Evolutionary conservation across 1,284 basidiomycete genomes (phyloP), one percentile per base, ranked within the genome.

Genomic region (Ganoderma meredithae): DNA sequence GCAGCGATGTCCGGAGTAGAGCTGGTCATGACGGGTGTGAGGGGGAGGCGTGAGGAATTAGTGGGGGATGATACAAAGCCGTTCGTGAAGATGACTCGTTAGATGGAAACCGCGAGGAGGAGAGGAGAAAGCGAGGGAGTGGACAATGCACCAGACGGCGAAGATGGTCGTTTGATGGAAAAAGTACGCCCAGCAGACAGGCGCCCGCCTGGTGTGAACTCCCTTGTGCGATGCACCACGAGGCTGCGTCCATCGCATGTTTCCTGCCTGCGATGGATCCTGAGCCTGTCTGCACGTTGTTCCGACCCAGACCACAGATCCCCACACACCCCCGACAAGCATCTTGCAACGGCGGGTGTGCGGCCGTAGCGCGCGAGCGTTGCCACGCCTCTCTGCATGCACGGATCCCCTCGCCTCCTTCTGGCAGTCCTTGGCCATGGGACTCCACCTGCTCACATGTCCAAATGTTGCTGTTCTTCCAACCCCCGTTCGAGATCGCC

Each of bases 1-100:
- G 89, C 83, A 65, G 90, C 88, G 74, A 94, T 87, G 83, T 94
- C 91, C 71, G 92, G 91, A 55, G 86, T 83, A 55, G 82, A 79
- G 74, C 81, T 88, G 76, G 90, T 91, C 92, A 91, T 95, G 86
- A 87, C 87, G 80, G 73, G 67, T 67, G 61, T 47, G 65, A 58
- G 44, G 64, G 71, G 55, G 41, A 52, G 64, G 69, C 70, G 62
- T 64, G 49, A 66, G 66, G 64, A 63, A 68, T 69, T 72, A 72
- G 66, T 63, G 63, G 66, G 56, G 70, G 70, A 65, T 70, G 70
- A 69, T 74, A 74, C 71, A 75, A 71, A 66, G 71, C 69, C 69
- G 70, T 66, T 75, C 74, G 71, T 76, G 72, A 74, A 74, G 72
- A 73, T 71, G 71, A 72, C 69, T 74, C 75, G 75, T 76, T 71